phyloP scores from a whole-genome alignment of 139 green algal species.

The Chlamydomonas incerta region DNA sequence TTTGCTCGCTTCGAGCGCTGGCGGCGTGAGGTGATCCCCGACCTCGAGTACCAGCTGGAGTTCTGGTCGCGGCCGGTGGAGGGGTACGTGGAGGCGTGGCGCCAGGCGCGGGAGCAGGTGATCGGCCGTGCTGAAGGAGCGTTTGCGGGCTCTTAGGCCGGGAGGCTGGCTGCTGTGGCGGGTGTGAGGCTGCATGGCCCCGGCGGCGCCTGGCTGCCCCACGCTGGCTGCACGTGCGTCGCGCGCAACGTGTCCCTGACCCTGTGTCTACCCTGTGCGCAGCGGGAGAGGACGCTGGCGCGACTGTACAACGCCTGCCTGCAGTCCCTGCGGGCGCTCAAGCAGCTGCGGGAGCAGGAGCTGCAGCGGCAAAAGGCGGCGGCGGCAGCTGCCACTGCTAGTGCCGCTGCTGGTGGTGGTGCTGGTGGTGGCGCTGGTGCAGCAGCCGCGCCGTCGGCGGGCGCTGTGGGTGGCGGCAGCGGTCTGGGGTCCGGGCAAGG shows the following conservation, averaged over 20 bases:
- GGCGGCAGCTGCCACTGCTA: neutral
- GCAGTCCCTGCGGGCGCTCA: neutral
- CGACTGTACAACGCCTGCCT: neutral
- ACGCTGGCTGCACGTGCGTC: no score
- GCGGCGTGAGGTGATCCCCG: slow-evolving; percentile 47
- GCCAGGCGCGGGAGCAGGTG: neutral
- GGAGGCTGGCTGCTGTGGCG: no score
- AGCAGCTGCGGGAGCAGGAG: slow-evolving; percentile 19
- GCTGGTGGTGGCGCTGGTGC: no score
- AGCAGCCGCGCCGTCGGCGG: no score
- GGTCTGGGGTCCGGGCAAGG: no score
- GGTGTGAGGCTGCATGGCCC: no score
- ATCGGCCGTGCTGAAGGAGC: no score
- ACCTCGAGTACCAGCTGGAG: slow-evolving; percentile 34
- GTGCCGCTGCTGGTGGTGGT: neutral
- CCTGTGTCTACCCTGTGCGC: no score
- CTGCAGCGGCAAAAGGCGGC: neutral
- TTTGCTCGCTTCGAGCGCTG: slow-evolving; percentile 57
- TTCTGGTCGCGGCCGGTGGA: slow-evolving; percentile 19
- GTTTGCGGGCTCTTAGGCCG: no score
- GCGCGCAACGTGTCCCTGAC: no score
- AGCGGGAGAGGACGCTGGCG: neutral
- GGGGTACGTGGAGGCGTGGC: neutral
- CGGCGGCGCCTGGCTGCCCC: no score
- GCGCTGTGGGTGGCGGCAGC: no score